These are phyloP conservation scores for Hymenoscyphus scutula DNA, from an alignment of 2,329 filamentous ascomycete species.

Conservation along the genomic window DNA sequence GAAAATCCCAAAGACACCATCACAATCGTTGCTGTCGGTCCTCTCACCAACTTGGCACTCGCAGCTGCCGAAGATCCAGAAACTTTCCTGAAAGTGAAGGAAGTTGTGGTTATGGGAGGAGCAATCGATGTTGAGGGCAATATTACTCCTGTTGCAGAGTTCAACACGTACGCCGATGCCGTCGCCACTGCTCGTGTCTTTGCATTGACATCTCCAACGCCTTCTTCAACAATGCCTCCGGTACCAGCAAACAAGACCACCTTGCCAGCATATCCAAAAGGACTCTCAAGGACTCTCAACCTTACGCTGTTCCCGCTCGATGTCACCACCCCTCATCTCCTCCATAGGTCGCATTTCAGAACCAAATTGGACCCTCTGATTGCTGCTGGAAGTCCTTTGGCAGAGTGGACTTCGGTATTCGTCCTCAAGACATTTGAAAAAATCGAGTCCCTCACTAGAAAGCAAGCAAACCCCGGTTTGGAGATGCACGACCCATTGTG, in stretches of 20 bases:
- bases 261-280: constrained; percentile 61
- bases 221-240: constrained; percentile 77
- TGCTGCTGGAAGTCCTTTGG: constrained; percentile 66
- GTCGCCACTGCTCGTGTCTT: constrained; percentile 74
- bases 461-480: constrained; percentile 60
- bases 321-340: constrained; percentile 69
- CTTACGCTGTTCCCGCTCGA: constrained; percentile 74
- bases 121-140: constrained; percentile 79
- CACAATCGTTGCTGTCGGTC: constrained; percentile 86
- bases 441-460: constrained; percentile 60
- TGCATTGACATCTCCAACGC: constrained; percentile 71
- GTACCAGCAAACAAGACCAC: constrained; percentile 49
- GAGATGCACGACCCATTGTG: constrained; percentile 73
- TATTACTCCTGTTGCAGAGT: constrained; percentile 81
- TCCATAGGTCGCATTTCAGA: constrained; percentile 60
- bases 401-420: constrained; percentile 70
- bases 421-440: constrained; percentile 68
- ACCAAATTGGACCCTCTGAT: constrained; percentile 54
- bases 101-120: constrained; percentile 95
- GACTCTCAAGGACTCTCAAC: constrained; percentile 61
- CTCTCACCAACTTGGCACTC: constrained; percentile 88
- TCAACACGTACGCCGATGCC: constrained; percentile 91
- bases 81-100: constrained; percentile 83
- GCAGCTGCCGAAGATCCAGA: constrained; percentile 87
- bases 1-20: constrained; percentile 82